phyloP scores from a whole-genome alignment of 495 filamentous ascomycete genomes.

The Daldinia bambusicola region DNA sequence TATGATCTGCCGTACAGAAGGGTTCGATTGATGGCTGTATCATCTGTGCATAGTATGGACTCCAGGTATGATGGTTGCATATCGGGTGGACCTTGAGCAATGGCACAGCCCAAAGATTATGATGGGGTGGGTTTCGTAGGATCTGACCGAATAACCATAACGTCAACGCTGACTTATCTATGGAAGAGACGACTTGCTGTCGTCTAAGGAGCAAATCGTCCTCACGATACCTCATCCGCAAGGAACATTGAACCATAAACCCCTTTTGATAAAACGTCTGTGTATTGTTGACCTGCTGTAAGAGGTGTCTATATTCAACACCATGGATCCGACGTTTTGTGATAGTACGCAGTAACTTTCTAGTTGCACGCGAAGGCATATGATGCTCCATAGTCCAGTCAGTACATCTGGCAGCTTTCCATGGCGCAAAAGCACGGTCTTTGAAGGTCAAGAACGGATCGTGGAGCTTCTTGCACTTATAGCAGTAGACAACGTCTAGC shows the following conservation, averaged over 20 bases:
- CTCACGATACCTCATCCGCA: slow-evolving; percentile 32
- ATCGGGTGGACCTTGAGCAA: slow-evolving; percentile 22
- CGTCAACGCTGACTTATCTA: slow-evolving; percentile 30
- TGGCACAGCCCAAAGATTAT: background rate
- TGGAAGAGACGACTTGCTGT: slow-evolving; percentile 36
- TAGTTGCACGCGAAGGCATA: slow-evolving; percentile 39
- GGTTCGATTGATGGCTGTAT: slow-evolving; percentile 17
- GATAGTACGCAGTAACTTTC: slow-evolving; percentile 38
- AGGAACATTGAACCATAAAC: slow-evolving; percentile 27
- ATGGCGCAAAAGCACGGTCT: slow-evolving; percentile 28
- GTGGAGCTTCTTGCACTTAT: slow-evolving; percentile 39
- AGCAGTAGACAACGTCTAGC: slow-evolving; percentile 37
- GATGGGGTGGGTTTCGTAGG: background rate
- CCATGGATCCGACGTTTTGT: slow-evolving; percentile 39
- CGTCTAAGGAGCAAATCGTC: slow-evolving; percentile 27
- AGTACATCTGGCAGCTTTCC: slow-evolving; percentile 23
- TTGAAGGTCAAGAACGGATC: slow-evolving; percentile 34
- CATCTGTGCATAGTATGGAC: slow-evolving; percentile 1
- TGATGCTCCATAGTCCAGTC: slow-evolving; percentile 42
- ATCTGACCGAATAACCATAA: slow-evolving; percentile 35
- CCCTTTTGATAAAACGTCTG: slow-evolving; percentile 31
- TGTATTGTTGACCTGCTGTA: slow-evolving; percentile 40
- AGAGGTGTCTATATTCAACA: slow-evolving; percentile 30
- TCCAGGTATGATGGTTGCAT: slow-evolving; percentile 34
- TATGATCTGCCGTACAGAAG: slow-evolving; percentile 11